phyloP scores from a whole-genome alignment of 2,329 filamentous ascomycete species.

The Pestalotiopsis sp. region DNA sequence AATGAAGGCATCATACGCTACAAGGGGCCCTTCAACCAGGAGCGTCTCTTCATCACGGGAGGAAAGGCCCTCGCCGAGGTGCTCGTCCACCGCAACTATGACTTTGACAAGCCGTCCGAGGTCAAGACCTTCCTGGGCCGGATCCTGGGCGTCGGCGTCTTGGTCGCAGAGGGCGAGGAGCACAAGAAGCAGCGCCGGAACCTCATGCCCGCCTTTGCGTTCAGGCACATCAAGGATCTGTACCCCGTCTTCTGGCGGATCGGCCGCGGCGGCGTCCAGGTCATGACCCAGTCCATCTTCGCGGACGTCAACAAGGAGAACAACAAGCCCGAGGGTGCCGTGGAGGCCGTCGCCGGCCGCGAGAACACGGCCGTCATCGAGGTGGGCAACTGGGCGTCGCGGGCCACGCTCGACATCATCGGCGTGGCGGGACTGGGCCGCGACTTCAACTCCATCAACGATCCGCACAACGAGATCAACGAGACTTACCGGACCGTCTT shows the following conservation, averaged over 20 bases:
- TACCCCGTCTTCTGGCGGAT: slow-evolving; percentile 87
- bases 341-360: slow-evolving; percentile 31
- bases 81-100: slow-evolving; percentile 69
- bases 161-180: slow-evolving; percentile 88
- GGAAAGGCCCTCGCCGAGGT: slow-evolving; percentile 72
- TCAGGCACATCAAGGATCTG: slow-evolving; percentile 80
- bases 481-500: slow-evolving; percentile 60
- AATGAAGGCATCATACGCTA: slow-evolving; percentile 73
- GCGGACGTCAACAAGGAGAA: slow-evolving; percentile 31
- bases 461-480: slow-evolving; percentile 63
- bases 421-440: slow-evolving; percentile 71
- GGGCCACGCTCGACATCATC: slow-evolving; percentile 76
- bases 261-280: slow-evolving; percentile 65
- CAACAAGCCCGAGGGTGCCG: slow-evolving; percentile 21
- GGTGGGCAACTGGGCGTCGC: slow-evolving; percentile 64
- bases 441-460: slow-evolving; percentile 67
- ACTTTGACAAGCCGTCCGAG: slow-evolving; percentile 65
- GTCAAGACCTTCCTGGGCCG: slow-evolving; percentile 60
- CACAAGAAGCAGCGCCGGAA: slow-evolving; percentile 82
- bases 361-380: slow-evolving; percentile 51
- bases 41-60: slow-evolving; percentile 47
- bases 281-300: slow-evolving; percentile 57
- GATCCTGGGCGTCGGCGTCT: slow-evolving; percentile 70
- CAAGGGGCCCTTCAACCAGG: slow-evolving; percentile 42
- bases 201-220: slow-evolving; percentile 82